Conservation (phyloP, 805 yeast species). For the Yamadazyma nakazawae region DNA sequence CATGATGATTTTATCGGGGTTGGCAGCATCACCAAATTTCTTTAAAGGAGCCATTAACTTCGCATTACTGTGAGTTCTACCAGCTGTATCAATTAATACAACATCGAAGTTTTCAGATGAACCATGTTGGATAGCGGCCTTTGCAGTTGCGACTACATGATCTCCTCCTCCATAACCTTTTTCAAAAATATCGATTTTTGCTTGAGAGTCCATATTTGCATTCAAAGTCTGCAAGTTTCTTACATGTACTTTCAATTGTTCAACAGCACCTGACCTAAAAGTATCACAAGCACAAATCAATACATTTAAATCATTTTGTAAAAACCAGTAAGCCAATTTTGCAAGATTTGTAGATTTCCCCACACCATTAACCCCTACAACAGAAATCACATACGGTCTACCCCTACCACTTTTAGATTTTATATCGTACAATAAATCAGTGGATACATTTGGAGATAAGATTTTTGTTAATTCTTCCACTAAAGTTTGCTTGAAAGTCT, state of each 20-base stretch:
- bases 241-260: constrained; percentile 91
- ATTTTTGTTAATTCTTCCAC: constrained; percentile 71
- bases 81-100: constrained; percentile 94
- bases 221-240: constrained; percentile 72
- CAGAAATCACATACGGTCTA: constrained; percentile 89
- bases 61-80: constrained; percentile 93
- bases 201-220: constrained; percentile 39
- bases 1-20: constrained; percentile 96
- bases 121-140: constrained; percentile 83
- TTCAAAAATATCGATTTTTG: constrained; percentile 74
- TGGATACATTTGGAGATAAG: constrained; percentile 87
- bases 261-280: constrained; percentile 98
- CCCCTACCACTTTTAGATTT: constrained; percentile 34
- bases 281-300: constrained; percentile 97
- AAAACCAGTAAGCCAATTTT: constrained; percentile 90
- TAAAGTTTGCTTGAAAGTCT: constrained; percentile 59
- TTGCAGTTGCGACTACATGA: constrained; percentile 87
- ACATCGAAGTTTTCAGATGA: constrained; percentile 69
- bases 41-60: constrained; percentile 93
- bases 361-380: constrained; percentile 97
- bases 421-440: constrained; percentile 81
- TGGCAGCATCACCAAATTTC: constrained; percentile 91
- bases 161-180: constrained; percentile 98
- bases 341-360: constrained; percentile 96
- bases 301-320: constrained; percentile 84